A percentile compares a stretch with the other conserved stretches of the same genome.
phyloP scores from a whole-genome alignment of 805 yeast species.

The Candida nemodendra region DNA sequence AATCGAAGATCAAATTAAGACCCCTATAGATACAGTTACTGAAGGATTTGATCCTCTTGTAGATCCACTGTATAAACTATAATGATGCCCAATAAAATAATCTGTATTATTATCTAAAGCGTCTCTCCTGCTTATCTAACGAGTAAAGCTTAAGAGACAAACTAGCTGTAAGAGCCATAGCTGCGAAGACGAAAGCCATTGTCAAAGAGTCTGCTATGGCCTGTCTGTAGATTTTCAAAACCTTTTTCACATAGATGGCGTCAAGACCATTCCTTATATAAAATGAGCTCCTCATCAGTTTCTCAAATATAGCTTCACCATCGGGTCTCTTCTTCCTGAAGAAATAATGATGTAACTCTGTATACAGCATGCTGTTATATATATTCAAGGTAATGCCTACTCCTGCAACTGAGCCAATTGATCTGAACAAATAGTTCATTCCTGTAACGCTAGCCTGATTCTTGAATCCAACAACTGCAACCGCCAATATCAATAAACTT shows the following conservation, averaged over 20 bases:
- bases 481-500: conserved; percentile 39
- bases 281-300: conserved; percentile 24
- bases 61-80: conserved; percentile 16
- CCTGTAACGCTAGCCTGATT: conserved; percentile 50
- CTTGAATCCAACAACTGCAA: conserved; percentile 42
- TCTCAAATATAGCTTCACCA: conserved; percentile 22
- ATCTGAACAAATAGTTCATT: conserved; percentile 48
- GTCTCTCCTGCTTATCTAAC: conserved; percentile 1
- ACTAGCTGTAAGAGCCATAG: conserved; percentile 24
- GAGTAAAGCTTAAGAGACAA: conserved; percentile 22
- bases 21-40: conserved; percentile 1
- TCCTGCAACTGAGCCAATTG: conserved; percentile 47
- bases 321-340: conserved; percentile 23
- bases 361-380: conserved; percentile 34
- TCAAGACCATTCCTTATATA: conserved; percentile 33
- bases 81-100: conserved; percentile 1
- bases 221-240: conserved; percentile 30
- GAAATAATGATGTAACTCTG: conserved; percentile 34
- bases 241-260: conserved; percentile 22
- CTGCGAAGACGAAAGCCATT: conserved; percentile 25
- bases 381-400: conserved; percentile 41
- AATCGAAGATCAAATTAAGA: conserved; percentile 9
- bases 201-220: conserved; percentile 27
- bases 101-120: conserved; percentile 3
- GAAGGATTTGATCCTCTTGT: conserved; percentile 13